A percentile compares a stretch with the other conserved stretches of the same genome.
Conservation (phyloP, 2,329 filamentous ascomycete species). For the Pseudopithomyces maydicus region DNA sequence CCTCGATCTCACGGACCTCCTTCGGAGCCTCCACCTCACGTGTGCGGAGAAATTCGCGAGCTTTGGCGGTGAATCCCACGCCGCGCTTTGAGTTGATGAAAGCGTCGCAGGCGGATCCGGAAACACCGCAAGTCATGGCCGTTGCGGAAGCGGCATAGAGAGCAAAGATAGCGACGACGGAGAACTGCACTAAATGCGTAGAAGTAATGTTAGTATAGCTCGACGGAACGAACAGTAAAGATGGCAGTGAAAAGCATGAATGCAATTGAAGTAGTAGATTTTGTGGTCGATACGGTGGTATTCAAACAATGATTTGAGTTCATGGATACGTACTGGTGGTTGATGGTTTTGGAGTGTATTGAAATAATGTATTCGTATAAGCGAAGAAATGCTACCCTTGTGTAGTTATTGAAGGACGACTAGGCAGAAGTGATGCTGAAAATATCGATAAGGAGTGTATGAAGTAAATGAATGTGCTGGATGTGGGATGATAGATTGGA, state of each 20-base stretch:
- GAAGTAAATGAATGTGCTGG: too few species aligned
- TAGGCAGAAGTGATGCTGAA: too few species aligned
- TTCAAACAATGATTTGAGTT: too few species aligned
- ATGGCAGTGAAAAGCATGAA: not conserved
- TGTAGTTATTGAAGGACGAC: too few species aligned
- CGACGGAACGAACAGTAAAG: not conserved
- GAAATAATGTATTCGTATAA: too few species aligned
- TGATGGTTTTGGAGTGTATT: too few species aligned
- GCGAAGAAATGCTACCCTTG: too few species aligned
- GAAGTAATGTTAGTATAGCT: not conserved
- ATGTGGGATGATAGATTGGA: too few species aligned
- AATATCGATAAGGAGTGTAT: too few species aligned
- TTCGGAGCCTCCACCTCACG: not conserved
- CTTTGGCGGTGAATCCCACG: conserved; percentile 6
- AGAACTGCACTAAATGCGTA: conserved; percentile 2
- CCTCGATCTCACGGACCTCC: not conserved
- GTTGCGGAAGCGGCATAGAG: conserved; percentile 2
- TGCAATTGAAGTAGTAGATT: not conserved
- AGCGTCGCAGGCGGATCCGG: not conserved
- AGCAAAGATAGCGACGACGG: conserved; percentile 4
- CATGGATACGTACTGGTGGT: too few species aligned
- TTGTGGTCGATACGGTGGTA: too few species aligned
- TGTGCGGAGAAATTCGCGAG: conserved; percentile 6
- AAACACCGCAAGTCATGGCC: conserved; percentile 5
- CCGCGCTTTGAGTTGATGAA: not conserved